A percentile compares a stretch with the other conserved stretches of the same genome.
These are phyloP conservation scores for Venturia pyrina DNA, from an alignment of 2,329 filamentous ascomycete species.

Conservation along the genomic window DNA sequence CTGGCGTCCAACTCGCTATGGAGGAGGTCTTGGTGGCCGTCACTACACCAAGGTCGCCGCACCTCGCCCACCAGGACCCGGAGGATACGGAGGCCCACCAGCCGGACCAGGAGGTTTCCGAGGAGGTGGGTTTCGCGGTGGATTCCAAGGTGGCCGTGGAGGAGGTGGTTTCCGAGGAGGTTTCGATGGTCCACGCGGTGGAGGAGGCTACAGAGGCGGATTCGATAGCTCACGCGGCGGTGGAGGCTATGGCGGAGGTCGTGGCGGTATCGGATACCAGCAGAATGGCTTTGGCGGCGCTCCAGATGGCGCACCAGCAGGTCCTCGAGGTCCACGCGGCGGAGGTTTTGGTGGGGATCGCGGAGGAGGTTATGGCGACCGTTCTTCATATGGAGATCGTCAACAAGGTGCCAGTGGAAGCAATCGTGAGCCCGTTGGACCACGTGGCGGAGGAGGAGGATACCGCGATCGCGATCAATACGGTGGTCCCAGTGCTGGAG, in stretches of 20 bases:
- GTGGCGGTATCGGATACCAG: slow-evolving; percentile 37
- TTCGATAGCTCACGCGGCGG: slow-evolving; percentile 35
- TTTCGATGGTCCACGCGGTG: slow-evolving; percentile 22
- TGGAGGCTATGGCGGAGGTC: slow-evolving; percentile 27
- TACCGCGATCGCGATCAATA: slow-evolving; percentile 34
- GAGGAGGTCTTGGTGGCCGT: slow-evolving; percentile 83
- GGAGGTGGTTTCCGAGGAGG: slow-evolving; percentile 38
- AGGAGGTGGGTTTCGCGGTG: slow-evolving; percentile 45
- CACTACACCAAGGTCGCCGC: slow-evolving; percentile 79
- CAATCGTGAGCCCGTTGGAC: slow-evolving; percentile 75
- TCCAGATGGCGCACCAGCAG: slow-evolving; percentile 39
- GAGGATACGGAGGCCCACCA: slow-evolving; percentile 44
- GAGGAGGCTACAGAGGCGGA: slow-evolving; percentile 22
- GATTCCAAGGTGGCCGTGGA: slow-evolving; percentile 41
- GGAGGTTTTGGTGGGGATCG: slow-evolving; percentile 38
- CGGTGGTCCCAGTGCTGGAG: slow-evolving; percentile 33
- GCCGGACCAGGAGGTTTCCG: slow-evolving; percentile 43
- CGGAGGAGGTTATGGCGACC: slow-evolving; percentile 29
- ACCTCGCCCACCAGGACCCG: slow-evolving; percentile 58
- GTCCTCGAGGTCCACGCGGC: slow-evolving; percentile 32
- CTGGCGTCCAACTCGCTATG: slow-evolving; percentile 86
- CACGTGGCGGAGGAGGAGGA: slow-evolving; percentile 22
- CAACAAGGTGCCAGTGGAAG: slow-evolving; percentile 47
- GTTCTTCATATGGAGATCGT: slow-evolving; percentile 18
- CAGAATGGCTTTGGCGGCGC: slow-evolving; percentile 29